phyloP scores from a whole-genome alignment of 352 stramenopile species.

The Globisporangium nodosum region DNA sequence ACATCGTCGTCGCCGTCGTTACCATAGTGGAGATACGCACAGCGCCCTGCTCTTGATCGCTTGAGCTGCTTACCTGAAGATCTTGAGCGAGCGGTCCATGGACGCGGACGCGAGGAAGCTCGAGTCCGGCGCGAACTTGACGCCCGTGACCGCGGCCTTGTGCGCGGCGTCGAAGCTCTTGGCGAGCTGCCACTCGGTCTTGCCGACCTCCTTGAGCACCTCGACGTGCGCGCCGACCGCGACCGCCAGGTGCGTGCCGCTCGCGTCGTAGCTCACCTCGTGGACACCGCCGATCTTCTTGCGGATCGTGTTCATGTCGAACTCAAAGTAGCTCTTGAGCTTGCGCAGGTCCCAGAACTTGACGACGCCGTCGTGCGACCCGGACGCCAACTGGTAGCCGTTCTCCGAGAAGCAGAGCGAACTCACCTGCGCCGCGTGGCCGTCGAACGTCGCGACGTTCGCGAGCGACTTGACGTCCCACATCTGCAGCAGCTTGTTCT shows the following conservation, averaged over 20 bases:
- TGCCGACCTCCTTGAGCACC: constrained; percentile 37
- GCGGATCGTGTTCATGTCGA: no score
- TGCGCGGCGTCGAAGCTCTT: constrained; percentile 81
- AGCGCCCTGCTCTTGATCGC: no score
- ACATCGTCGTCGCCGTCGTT: no score
- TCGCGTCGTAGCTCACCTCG: constrained; percentile 42
- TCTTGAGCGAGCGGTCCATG: constrained; percentile 84
- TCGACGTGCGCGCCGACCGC: no score
- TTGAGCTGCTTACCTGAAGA: constrained; percentile 28
- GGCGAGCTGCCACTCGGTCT: constrained; percentile 66
- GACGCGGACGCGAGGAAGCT: constrained; percentile 90
- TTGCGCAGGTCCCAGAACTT: constrained; percentile 63
- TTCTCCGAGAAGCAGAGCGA: constrained; percentile 85
- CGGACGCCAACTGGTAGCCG: constrained; percentile 76
- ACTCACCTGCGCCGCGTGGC: constrained; percentile 40
- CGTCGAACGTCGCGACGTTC: constrained; percentile 86
- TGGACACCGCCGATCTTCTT: no score
- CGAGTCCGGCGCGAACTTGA: constrained; percentile 88
- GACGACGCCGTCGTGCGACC: constrained; percentile 90
- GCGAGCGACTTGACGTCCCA: constrained; percentile 90
- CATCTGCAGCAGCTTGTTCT: constrained; percentile 79
- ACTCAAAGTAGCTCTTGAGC: no score
- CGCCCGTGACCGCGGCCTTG: constrained; percentile 60
- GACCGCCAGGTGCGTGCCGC: constrained; percentile 12
- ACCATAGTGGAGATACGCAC: no score